Conservation (phyloP, 1,284 basidiomycete species). For the Thecaphora thlaspeos region DNA sequence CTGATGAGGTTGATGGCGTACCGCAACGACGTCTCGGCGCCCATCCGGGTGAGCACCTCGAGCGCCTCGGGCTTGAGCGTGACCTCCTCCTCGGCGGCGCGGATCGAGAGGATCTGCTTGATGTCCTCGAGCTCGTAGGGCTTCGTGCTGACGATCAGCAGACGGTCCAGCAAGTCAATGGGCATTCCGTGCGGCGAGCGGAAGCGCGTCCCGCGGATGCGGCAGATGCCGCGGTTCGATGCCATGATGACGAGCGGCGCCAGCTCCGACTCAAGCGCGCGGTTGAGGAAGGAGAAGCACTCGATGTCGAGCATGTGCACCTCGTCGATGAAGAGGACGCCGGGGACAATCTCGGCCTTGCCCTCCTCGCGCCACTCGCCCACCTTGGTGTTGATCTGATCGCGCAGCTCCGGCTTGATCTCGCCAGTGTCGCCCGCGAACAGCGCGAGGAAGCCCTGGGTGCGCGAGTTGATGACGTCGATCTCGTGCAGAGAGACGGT, state of each 20-base stretch:
- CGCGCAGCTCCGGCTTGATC: slow-evolving; percentile 94
- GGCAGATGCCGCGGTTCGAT: slow-evolving; percentile 89
- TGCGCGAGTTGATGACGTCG: slow-evolving; percentile 97
- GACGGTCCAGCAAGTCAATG: slow-evolving; percentile 87
- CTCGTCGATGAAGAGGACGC: slow-evolving; percentile 64
- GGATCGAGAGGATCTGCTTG: slow-evolving; percentile 87
- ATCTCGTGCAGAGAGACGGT: slow-evolving; percentile 98
- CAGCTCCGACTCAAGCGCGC: slow-evolving; percentile 88
- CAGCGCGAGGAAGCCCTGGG: slow-evolving; percentile 75
- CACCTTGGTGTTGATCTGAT: slow-evolving; percentile 95
- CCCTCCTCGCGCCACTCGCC: slow-evolving; percentile 98
- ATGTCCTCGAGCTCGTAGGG: slow-evolving; percentile 84
- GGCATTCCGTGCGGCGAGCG: slow-evolving; percentile 92
- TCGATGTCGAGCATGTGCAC: slow-evolving; percentile 99
- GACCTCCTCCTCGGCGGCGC: slow-evolving; percentile 94
- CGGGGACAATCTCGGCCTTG: slow-evolving; percentile 95
- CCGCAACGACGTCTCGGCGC: slow-evolving; percentile 70
- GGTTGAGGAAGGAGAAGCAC: slow-evolving; percentile 97
- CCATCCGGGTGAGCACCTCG: slow-evolving; percentile 79
- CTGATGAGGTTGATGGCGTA: slow-evolving; percentile 92
- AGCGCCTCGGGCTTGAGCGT: slow-evolving; percentile 74
- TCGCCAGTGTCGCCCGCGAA: slow-evolving; percentile 84
- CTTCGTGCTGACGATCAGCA: slow-evolving; percentile 90
- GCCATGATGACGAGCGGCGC: slow-evolving; percentile 98
- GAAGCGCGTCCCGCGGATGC: slow-evolving; percentile 92